A percentile compares a stretch with the other conserved stretches of the same genome.
These are phyloP conservation scores for Fraxinus baroniana DNA, from an alignment of 305 asterid species.

Conservation along the genomic window DNA sequence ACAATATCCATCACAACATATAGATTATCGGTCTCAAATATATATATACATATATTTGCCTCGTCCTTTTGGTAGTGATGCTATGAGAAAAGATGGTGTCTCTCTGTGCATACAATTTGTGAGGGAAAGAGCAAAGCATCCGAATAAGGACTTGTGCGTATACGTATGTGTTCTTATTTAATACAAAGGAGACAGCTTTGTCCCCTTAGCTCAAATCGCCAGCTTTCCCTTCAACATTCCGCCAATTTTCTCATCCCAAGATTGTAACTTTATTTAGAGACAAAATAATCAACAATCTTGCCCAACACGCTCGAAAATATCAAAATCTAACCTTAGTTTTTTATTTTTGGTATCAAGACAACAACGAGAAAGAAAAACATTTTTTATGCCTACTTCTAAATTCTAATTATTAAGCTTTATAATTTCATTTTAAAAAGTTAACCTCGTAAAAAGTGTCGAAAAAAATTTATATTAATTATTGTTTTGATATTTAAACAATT, in stretches of 20 bases:
- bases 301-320: background rate
- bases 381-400: background rate
- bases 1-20: background rate
- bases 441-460: background rate
- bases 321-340: background rate
- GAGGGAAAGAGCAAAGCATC: background rate
- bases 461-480: no score
- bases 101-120: background rate
- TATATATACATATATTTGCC: background rate
- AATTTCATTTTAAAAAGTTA: background rate
- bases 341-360: no score
- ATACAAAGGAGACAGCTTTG: no score
- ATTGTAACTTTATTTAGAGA: background rate
- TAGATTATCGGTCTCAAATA: background rate
- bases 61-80: background rate
- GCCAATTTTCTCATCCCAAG: background rate
- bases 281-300: background rate
- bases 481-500: no score
- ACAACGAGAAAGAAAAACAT: background rate
- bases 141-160: background rate
- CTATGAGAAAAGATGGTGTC: background rate
- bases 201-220: no score
- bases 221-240: background rate
- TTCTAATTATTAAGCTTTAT: background rate
- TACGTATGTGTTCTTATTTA: background rate